These are phyloP conservation scores for Prosopis cineraria DNA, from an alignment of 306 rosid species.

Conservation along the genomic window DNA sequence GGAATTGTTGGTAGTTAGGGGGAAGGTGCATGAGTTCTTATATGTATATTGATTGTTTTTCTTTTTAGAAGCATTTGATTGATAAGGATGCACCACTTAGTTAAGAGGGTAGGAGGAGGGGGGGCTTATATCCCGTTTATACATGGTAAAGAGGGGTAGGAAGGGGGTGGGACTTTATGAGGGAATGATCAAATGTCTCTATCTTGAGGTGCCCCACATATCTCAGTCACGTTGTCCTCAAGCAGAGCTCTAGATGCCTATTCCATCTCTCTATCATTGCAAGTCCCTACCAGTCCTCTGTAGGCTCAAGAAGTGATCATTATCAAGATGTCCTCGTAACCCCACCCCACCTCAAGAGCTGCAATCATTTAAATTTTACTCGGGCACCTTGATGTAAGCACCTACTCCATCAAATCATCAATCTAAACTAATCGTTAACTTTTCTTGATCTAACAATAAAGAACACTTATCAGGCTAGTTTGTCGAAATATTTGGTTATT, in stretches of 20 bases:
- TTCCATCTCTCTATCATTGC: conserved; percentile 82
- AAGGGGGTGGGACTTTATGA: conserved; percentile 33
- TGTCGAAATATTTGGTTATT: neutral
- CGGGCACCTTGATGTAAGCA: conserved; percentile 4
- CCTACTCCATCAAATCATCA: conserved; percentile 35
- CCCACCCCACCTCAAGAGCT: conserved; percentile 46
- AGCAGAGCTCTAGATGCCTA: conserved; percentile 78
- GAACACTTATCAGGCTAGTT: conserved; percentile 9
- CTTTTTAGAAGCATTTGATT: neutral
- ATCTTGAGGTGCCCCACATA: conserved; percentile 67
- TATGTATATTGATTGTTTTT: conserved; percentile 1
- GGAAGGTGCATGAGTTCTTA: conserved; percentile 7
- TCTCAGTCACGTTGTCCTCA: conserved; percentile 83
- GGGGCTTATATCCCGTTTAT: conserved; percentile 19
- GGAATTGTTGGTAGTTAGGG: conserved; percentile 37
- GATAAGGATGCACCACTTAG: conserved; percentile 7
- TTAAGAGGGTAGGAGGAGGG: conserved; percentile 29
- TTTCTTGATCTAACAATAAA: conserved; percentile 33
- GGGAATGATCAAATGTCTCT: conserved; percentile 63
- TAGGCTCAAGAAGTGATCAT: conserved; percentile 59
- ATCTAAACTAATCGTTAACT: conserved; percentile 23
- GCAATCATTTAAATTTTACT: conserved; percentile 51
- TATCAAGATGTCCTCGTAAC: conserved; percentile 42
- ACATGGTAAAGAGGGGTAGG: neutral
- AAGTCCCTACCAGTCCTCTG: conserved; percentile 64